Evolutionary conservation across 139 green algal genomes (phyloP).

Genomic region (Medakamo hakoo): DNA sequence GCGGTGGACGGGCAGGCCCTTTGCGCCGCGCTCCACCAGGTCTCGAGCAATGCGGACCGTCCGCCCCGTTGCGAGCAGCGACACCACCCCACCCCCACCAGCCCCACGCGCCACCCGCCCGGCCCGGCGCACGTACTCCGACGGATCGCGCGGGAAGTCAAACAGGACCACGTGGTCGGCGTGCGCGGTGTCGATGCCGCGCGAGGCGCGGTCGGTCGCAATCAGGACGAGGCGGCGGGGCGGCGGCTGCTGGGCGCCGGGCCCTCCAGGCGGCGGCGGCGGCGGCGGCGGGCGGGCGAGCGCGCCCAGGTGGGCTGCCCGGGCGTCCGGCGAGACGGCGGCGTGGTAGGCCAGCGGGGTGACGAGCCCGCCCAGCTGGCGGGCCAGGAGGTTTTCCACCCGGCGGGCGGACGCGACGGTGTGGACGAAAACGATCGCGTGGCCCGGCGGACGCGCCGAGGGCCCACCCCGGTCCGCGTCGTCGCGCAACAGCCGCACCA

Average conservation of each 20-base stretch:
- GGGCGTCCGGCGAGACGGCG: conserved; percentile 41
- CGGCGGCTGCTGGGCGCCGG: background rate
- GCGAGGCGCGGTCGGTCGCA: conserved; percentile 54
- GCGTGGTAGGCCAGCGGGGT: conserved; percentile 69
- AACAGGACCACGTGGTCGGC: conserved; percentile 83
- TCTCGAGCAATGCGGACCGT: conserved; percentile 54
- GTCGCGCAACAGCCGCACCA: conserved; percentile 25
- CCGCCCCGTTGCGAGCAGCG: conserved; percentile 64
- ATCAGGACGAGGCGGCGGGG: conserved; percentile 33
- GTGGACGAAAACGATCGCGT: conserved; percentile 70
- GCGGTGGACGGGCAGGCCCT: conserved; percentile 47
- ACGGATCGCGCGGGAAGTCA: conserved; percentile 88
- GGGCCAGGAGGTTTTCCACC: conserved; percentile 75
- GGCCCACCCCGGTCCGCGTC: no score
- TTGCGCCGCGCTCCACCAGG: conserved; percentile 48
- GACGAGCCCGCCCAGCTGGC: conserved; percentile 9
- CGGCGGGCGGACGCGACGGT: conserved; percentile 80
- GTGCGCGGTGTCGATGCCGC: conserved; percentile 51
- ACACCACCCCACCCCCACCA: conserved; percentile 51
- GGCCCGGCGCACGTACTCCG: conserved; percentile 81
- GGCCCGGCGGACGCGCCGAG: no score
- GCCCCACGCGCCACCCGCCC: conserved; percentile 73
- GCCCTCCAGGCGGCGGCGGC: no score
- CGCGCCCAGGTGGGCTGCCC: conserved; percentile 27
- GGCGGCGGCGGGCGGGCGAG: no score